Base-by-base conservation (phyloP, 805 yeast species). In the Starmerella sp. region DNA sequence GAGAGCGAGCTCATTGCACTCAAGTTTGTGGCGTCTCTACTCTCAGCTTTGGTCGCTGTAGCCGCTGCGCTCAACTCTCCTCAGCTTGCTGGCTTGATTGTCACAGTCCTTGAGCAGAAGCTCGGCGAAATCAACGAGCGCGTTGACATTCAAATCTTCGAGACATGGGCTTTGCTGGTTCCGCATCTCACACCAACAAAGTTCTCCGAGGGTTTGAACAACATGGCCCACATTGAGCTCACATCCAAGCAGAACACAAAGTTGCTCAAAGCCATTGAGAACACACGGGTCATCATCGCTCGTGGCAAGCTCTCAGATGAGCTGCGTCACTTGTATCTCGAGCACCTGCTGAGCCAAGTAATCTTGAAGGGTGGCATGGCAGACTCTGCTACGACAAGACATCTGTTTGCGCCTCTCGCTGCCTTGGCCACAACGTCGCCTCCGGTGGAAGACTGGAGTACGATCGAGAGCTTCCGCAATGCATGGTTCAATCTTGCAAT, bases 401-500 rank as follows among this genome's bases (percentile, higher is more conserved):
- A 51, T 11, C 78, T 79, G 59, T 73, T 93, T 54, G 76, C 74
- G 41, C 96, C 96, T 0, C 74, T 91, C 57, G 93, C 97, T 0
- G 75, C 73, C 29, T 69, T 90, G 41, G 48, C 48, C 15, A 10
- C 42, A 8, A 65, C 14, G 45, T 62, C 63, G 67, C 46, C 31
- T 5, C 55, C 51, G 6, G 15, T 64, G 8, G 36, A 42, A 22
- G 79, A 83, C 59, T 78, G 79, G 41, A 72, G 71, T 1, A 71
- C 80, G 1, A 71, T 81, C 48, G 75, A 77, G 47, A 72, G 82
- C 56, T 87, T 91, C 73, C 78, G 95, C 65, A 85, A 93, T 68
- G 81, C 88, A 45, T 93, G 99, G 99, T 88, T 87, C 68, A 93
- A 91, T 65, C 74, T 93, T 76, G 91, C 83, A 4, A 85, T 90